Evolutionary conservation across 2,329 filamentous ascomycete species (phyloP).

Genomic region (Aspergillus caelatus): DNA sequence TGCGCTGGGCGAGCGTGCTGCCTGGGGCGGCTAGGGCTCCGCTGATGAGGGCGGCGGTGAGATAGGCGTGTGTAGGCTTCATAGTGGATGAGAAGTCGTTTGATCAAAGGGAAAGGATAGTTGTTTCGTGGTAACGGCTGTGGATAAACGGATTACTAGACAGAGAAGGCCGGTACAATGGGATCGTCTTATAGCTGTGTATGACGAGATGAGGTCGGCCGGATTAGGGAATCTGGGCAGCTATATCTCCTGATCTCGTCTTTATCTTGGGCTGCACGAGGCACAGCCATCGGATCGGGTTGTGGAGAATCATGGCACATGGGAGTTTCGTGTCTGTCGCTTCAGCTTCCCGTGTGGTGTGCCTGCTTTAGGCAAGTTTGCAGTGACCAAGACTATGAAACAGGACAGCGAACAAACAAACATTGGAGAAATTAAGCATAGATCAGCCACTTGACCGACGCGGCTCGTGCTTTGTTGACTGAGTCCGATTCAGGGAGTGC

Average conservation of each 20-base stretch:
- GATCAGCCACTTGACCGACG: not conserved
- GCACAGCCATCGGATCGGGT: not conserved
- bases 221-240: not conserved
- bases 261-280: not conserved
- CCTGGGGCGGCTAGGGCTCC: constrained; percentile 32
- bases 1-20: constrained; percentile 31
- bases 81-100: constrained; percentile 22
- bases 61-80: constrained; percentile 28
- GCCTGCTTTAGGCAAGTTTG: not conserved
- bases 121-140: not conserved
- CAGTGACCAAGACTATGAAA: not conserved
- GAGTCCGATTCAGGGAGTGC: not conserved
- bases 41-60: constrained; percentile 28
- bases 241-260: not conserved
- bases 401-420: not conserved
- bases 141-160: not conserved
- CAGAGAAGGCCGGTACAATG: not conserved
- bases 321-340: not conserved
- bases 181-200: not conserved
- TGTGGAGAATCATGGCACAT: not conserved
- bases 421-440: not conserved
- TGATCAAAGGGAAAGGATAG: not conserved
- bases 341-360: not conserved
- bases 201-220: not conserved
- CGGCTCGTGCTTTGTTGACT: not conserved